phyloP scores from a whole-genome alignment of 2,329 filamentous ascomycete genomes.

The Aspergillus floridensis region DNA sequence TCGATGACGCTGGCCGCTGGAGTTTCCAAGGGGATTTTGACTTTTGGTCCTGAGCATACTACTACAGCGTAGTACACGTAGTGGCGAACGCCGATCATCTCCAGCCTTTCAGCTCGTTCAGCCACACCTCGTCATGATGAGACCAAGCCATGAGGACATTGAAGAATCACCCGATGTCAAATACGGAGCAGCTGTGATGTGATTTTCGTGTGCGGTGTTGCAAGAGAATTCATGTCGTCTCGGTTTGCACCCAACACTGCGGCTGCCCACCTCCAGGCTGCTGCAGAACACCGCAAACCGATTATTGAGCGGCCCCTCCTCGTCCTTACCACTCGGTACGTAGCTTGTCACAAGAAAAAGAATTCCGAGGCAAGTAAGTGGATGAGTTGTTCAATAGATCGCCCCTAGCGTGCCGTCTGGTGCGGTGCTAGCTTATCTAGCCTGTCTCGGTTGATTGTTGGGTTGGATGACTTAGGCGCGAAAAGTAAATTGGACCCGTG shows the following conservation, averaged over 20 bases:
- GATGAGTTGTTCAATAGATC: not conserved
- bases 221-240: not conserved
- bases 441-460: not conserved
- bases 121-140: not conserved
- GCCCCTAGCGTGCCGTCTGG: not conserved
- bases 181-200: not conserved
- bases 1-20: not conserved
- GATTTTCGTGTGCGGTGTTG: not conserved
- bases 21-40: not conserved
- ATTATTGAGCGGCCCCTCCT: not conserved
- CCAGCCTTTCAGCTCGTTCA: not conserved
- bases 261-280: not conserved
- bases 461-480: too few relatives aligned
- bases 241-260: not conserved
- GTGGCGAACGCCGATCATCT: not conserved
- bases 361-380: not conserved
- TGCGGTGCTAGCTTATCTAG: not conserved
- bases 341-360: not conserved
- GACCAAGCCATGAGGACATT: not conserved
- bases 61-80: not conserved
- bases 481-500: not conserved
- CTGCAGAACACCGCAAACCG: not conserved
- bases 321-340: not conserved
- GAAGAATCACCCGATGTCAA: not conserved
- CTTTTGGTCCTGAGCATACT: not conserved